phyloP scores from a whole-genome alignment of 768 basidiomycete genomes.

The Strobilomyces confusus region DNA sequence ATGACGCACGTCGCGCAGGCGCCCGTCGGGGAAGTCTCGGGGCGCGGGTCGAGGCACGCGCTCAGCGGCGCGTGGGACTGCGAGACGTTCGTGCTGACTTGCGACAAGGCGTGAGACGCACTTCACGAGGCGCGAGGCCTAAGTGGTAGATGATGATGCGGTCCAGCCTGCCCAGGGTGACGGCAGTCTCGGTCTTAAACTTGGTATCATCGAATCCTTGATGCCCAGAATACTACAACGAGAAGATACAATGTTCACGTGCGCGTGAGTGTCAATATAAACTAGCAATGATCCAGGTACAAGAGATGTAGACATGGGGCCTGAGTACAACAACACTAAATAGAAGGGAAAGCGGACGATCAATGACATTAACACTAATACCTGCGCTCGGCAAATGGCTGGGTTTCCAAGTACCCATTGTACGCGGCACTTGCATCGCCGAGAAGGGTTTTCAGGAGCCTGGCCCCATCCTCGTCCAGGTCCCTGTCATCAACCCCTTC shows the following conservation, averaged over 20 bases:
- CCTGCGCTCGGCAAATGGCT: background rate
- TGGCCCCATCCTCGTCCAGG: background rate
- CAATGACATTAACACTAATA: background rate
- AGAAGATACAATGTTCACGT: too few species aligned
- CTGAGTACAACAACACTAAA: conserved; percentile 2
- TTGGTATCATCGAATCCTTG: too few species aligned
- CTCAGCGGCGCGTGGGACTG: conserved; percentile 13
- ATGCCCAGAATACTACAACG: too few species aligned
- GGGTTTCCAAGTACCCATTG: conserved; percentile 2
- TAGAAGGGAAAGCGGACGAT: background rate
- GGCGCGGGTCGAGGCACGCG: background rate
- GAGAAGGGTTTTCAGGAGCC: conserved; percentile 15
- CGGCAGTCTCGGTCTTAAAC: background rate
- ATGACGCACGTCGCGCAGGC: conserved; percentile 13
- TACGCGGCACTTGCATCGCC: conserved; percentile 15
- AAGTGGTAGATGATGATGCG: too few species aligned
- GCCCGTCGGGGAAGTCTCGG: background rate
- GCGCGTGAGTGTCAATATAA: too few species aligned
- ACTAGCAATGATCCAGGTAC: too few species aligned
- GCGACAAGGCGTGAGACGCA: background rate
- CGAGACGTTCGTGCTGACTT: conserved; percentile 21
- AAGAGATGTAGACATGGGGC: too few species aligned
- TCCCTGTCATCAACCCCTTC: background rate
- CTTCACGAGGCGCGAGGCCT: too few species aligned
- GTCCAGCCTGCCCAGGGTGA: too few species aligned